Evolutionary conservation across 208 protist species (phyloP), one percentile per base, ranked within the genome.

Genomic region (Trypanosoma scelopori): DNA sequence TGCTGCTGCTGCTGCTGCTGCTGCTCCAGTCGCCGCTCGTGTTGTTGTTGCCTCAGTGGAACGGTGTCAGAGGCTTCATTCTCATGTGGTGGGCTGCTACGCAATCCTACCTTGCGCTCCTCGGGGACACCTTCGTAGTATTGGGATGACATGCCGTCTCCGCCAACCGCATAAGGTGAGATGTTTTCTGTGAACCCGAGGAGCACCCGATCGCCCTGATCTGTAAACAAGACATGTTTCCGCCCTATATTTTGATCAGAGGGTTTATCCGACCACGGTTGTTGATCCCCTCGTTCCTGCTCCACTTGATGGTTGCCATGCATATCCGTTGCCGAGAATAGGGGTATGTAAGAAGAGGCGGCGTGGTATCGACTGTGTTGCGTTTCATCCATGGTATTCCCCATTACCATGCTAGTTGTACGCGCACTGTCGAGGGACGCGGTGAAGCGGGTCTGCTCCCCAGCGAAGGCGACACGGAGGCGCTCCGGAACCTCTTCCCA

Each of bases 401-500:
- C 9, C 28, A 16, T 22, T 35, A 1, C 32, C 12, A 30, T 23
- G 23, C 7, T 1, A 43, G 22, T 43, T 60, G 52, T 32, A 18
- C 28, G 16, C 5, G 15, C 16, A 27, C 49, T 65, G 42, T 65
- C 47, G 56, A 20, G 25, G 18, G 45, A 42, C 5, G 43, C 43
- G 15, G 0, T 65, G 30, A 51, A 56, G 43, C 55, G 53, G 52
- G 13, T 28, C 30, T 63, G 47, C 20, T 41, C 74, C 5, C 67
- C 69, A 49, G 56, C 59, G 50, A 87, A 53, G 23, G 82, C 74
- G 6, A 37, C 58, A 23, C 65, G 79, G 7, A 92, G 61, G 23
- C 64, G 23, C 12, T 55, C 49, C 9, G 82, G 80, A 30, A 92
- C 71, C 23, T 89, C 82, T 16, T 61, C 55, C 79, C 80, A 87